Percentiles rank a stretch among this genome's conserved stretches.
Conservation (phyloP, 805 yeast genomes). For the Saccharomycopsis sp. region DNA sequence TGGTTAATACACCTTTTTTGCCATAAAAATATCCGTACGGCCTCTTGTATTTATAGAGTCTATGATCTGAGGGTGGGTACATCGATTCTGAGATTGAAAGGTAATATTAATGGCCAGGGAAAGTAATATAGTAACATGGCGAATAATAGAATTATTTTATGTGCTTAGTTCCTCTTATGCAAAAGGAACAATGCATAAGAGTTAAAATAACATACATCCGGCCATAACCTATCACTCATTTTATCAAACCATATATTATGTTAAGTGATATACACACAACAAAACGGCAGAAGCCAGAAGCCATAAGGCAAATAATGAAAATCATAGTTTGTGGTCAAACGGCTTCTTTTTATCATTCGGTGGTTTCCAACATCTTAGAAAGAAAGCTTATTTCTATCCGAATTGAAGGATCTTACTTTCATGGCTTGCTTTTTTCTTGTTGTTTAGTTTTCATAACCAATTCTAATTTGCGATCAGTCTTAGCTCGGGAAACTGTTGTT, state of each 20-base stretch:
- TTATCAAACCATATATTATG: not conserved
- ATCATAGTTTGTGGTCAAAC: not conserved
- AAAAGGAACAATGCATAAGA: not conserved
- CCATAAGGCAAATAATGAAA: not conserved
- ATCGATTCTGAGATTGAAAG: not conserved
- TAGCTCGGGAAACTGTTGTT: not conserved
- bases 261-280: no score
- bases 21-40: not conserved
- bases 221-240: not conserved
- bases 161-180: not conserved
- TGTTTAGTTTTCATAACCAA: no score
- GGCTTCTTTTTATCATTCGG: not conserved
- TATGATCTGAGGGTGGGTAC: not conserved
- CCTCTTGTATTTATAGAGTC: not conserved
- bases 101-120: not conserved
- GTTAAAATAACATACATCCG: not conserved
- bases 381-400: not conserved
- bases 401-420: not conserved
- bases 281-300: not conserved
- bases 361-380: not conserved
- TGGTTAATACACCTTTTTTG: not conserved
- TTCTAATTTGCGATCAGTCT: not conserved
- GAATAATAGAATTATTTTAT: not conserved
- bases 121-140: not conserved
- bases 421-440: not conserved